Evolutionary conservation across 345 rosid species (phyloP), one percentile per base, ranked within the genome.

Genomic region (Populus alba): DNA sequence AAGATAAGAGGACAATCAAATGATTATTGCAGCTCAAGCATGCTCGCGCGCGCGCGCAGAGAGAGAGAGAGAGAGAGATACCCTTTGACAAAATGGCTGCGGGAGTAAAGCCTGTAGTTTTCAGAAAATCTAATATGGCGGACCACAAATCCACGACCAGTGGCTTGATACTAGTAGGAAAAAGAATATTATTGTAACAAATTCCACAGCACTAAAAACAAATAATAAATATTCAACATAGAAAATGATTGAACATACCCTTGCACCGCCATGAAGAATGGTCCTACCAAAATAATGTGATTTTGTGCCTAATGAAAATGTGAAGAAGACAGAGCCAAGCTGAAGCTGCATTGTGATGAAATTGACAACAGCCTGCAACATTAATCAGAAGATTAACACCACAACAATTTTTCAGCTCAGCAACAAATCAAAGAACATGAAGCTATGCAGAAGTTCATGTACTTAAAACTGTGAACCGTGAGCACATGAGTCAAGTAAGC

Each of bases 61-160:
- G 35, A 37, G 15, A 66, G 53, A 76, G 71, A 53, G 81, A 83
- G 78, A 81, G 81, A 81, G 69, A 18, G 53, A 71, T 39, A 95
- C 99, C 83, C 99, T 87, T 94, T 96, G 51, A 96, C 88, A 86
- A 96, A 96, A 86, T 96, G 99, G 74, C 99, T 94, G 85, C 99
- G 94, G 49, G 99, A 94, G 75, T 94, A 96, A 9, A 96, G 91
- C 72, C 99, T 88, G 86, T 96, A 96, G 85, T 96, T 94, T 83
- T 94, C 98, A 27, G 98, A 86, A 79, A 94, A 96, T 77, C 86
- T 92, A 71, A 94, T 94, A 82, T 95, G 99, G 70, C 90, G 91
- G 71, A 95, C 98, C 78, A 94, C 99, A 85, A 95, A 95, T 20
- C 99, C 99, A 78, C 98, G 89, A 67, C 99, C 99, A 9, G 99